These are phyloP conservation scores for Diplocarpon mali DNA, from an alignment of 2,329 filamentous ascomycete species.

Conservation along the genomic window DNA sequence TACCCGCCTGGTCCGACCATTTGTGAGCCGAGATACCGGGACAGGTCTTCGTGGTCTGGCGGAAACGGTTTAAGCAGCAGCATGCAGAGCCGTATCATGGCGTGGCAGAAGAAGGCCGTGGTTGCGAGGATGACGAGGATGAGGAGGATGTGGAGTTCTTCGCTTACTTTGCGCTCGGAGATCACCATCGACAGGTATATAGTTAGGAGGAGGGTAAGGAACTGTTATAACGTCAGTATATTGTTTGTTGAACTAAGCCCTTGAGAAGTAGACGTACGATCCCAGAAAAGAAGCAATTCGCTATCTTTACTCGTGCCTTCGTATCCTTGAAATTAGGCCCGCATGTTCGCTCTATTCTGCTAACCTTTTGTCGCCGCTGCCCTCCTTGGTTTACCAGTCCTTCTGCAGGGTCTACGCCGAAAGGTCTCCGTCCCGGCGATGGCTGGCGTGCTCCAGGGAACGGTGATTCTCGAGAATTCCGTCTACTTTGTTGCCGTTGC, in stretches of 20 bases:
- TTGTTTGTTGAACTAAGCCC: conserved; percentile 2
- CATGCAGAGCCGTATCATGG: conserved; percentile 63
- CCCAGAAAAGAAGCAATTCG: conserved; percentile 55
- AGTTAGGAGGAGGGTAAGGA: conserved; percentile 21
- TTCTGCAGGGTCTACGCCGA: conserved; percentile 38
- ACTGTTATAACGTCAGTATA: conserved; percentile 7
- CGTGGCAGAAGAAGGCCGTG: conserved; percentile 72
- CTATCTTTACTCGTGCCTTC: conserved; percentile 42
- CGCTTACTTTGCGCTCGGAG: conserved; percentile 49
- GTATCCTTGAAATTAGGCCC: conserved; percentile 44
- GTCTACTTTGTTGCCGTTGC: conserved; percentile 6
- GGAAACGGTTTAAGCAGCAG: conserved; percentile 37
- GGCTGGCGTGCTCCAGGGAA: conserved; percentile 10
- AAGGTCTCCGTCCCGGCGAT: conserved; percentile 23
- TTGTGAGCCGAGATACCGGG: conserved; percentile 31
- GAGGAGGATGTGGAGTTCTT: conserved; percentile 69
- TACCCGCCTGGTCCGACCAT: conserved; percentile 50
- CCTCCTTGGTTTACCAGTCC: conserved; percentile 35
- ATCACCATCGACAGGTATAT: conserved; percentile 57
- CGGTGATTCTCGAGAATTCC: conserved; percentile 9
- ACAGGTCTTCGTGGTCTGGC: conserved; percentile 25
- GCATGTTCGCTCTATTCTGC: conserved; percentile 15
- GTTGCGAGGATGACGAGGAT: conserved; percentile 66
- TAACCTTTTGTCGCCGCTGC: conserved; percentile 28
- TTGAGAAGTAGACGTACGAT: conserved; percentile 12